phyloP scores from a whole-genome alignment of 1,139 yeast genomes.

The Kodamaea fungicola region DNA sequence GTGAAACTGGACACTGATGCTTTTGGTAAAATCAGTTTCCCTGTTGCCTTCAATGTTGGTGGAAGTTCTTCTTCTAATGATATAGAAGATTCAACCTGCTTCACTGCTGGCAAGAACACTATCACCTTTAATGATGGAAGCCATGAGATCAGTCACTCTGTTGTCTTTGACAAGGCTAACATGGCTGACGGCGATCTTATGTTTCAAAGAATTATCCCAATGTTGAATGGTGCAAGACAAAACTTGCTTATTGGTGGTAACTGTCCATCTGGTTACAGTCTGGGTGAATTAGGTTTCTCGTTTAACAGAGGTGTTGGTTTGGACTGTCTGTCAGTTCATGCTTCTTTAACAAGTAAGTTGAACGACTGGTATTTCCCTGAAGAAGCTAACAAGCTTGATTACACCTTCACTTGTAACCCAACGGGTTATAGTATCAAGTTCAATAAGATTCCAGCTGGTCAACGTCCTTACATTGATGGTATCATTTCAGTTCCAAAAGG shows the following conservation, averaged over 20 bases:
- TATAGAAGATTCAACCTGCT: conserved; percentile 17
- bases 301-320: conserved; percentile 8
- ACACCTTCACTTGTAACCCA: conserved; percentile 15
- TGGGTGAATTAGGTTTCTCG: conserved; percentile 22
- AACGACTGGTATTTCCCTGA: conserved; percentile 24
- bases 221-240: conserved; percentile 13
- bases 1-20: conserved; percentile 3
- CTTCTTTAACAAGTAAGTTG: conserved; percentile 18
- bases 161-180: conserved; percentile 10
- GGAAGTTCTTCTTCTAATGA: conserved; percentile 17
- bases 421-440: conserved; percentile 12
- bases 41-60: conserved; percentile 26
- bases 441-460: conserved; percentile 27
- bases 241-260: conserved; percentile 16
- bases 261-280: conserved; percentile 23
- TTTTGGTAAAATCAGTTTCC: conserved; percentile 21
- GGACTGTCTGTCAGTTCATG: conserved; percentile 23
- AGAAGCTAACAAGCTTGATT: conserved; percentile 6
- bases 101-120: conserved; percentile 22
- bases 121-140: conserved; percentile 28
- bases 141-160: conserved; percentile 15
- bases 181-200: conserved; percentile 12
- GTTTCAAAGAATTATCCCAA: conserved; percentile 12
- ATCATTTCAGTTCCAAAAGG: conserved; percentile 6
- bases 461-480: conserved; percentile 24